Percentiles rank a stretch among this genome's conserved stretches.
Evolutionary conservation across 306 rosid genomes (phyloP).

Genomic region (Medicago ruthenica): DNA sequence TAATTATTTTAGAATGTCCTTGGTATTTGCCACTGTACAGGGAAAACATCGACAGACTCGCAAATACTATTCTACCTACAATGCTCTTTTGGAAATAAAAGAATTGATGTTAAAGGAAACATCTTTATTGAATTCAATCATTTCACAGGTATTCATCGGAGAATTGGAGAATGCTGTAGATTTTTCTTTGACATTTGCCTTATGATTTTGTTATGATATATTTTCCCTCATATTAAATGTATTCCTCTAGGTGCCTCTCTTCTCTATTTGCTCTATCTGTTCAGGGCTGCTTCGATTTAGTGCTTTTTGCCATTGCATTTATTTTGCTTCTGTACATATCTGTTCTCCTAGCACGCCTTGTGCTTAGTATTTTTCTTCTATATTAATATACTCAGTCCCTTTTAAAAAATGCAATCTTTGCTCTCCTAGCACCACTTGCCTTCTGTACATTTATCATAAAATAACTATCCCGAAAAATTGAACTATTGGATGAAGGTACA

Average conservation of each 20-base stretch:
- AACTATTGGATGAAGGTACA: not conserved
- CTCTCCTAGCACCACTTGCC: not conserved
- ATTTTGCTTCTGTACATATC: not conserved
- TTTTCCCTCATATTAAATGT: not conserved
- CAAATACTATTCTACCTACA: constrained; percentile 80
- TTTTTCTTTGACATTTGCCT: constrained; percentile 28
- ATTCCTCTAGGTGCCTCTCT: not conserved
- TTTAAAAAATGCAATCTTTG: not conserved
- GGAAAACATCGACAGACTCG: constrained; percentile 83
- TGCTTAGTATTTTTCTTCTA: not conserved
- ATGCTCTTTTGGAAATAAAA: constrained; percentile 91
- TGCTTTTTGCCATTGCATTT: not conserved
- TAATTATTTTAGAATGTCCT: constrained; percentile 26
- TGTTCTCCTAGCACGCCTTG: not conserved
- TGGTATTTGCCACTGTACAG: constrained; percentile 47
- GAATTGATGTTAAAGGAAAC: constrained; percentile 89
- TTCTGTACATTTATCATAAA: too few relatives aligned
- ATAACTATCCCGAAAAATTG: not conserved
- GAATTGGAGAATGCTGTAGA: constrained; percentile 25
- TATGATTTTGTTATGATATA: not conserved
- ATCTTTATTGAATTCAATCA: constrained; percentile 85
- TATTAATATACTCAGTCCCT: not conserved
- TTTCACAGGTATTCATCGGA: constrained; percentile 73
- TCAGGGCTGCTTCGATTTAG: not conserved
- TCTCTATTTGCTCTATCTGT: not conserved